These are phyloP conservation scores for Theobroma grandiflorum DNA, from an alignment of 441 rosid genomes.

Conservation along the genomic window DNA sequence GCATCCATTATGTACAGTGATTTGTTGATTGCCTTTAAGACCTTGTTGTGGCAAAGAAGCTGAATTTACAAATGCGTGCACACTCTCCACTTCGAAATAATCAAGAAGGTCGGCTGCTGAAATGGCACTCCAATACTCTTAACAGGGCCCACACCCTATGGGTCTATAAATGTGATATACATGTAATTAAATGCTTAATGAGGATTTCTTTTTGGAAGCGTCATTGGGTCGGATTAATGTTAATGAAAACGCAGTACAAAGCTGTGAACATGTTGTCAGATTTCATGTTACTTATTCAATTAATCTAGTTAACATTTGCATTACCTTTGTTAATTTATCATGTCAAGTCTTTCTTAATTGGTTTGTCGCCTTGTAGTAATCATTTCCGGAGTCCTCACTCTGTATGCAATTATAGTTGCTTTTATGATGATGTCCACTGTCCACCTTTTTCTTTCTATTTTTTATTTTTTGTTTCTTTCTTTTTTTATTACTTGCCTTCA, in stretches of 20 bases:
- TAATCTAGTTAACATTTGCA: not conserved
- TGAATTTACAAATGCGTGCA: not conserved
- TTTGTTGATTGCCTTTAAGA: not conserved
- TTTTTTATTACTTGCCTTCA: not conserved
- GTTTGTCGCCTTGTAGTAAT: not conserved
- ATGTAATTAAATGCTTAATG: not conserved
- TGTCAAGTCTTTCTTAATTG: not conserved
- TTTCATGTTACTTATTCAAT: not conserved
- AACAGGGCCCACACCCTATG: not conserved
- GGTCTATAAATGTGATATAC: not conserved
- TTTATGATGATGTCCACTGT: not conserved
- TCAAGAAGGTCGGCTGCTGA: too few species aligned
- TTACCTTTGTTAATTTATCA: not conserved
- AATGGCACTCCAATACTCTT: not conserved
- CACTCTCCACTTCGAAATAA: too few species aligned
- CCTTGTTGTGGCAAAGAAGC: not conserved
- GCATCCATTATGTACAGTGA: constrained; percentile 21
- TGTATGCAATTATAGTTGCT: not conserved
- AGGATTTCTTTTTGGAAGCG: too few species aligned
- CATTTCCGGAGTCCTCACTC: not conserved
- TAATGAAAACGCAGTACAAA: not conserved
- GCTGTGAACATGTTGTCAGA: not conserved
- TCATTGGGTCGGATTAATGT: not conserved
- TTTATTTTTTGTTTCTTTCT: not conserved
- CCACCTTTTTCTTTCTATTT: not conserved